Evolutionary conservation across 2,329 filamentous ascomycete species (phyloP), one percentile per base, ranked within the genome.

Genomic region (Trichoderma koningii): DNA sequence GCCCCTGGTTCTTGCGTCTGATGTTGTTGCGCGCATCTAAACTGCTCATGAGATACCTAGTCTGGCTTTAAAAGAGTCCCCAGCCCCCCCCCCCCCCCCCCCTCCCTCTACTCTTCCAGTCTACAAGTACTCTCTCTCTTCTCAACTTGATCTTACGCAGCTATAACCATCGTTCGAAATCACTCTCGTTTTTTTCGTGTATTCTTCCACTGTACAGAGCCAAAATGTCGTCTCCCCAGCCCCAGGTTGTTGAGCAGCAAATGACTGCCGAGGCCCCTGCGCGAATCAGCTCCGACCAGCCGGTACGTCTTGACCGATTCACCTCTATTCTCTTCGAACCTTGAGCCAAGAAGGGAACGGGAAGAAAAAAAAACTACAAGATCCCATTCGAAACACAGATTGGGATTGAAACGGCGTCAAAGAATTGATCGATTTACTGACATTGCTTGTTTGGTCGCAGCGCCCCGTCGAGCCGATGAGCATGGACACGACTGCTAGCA

Each of bases 401-500:
- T 7, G 12, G 21, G 3, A n/a, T 17, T 15, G 3, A 21, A 5
- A 34, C n/a, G 30, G 17, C 7, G n/a, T 51, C 3, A 41, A 41
- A 10, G 2, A 5, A 38, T 38, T 30, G 3, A 23, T 17, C 14
- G 9, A 19, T 5, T 44, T 41, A 47, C 53, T 63, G 28, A 63
- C 21, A 21, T 19, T 15, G n/a, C 26, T 41, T 41, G n/a, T 19
- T 44, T 38, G 12, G 34, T 19, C 7, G 51, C 28, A 78, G 76
- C 74, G 75, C 23, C 72, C 73, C 14, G 66, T 73, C 44, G 70
- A 77, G 53, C 75, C 76, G 42, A 78, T 78, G 76, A 69, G 69
- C 41, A 71, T 72, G 64, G 72, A 76, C 17, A 61, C 72, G 3
- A 68, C 71, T 2, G 68, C 71, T 66, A 67, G 62, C 53, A 71